Base-by-base conservation (phyloP, 2,329 filamentous ascomycete species). In the Verticillium tricorpus region DNA sequence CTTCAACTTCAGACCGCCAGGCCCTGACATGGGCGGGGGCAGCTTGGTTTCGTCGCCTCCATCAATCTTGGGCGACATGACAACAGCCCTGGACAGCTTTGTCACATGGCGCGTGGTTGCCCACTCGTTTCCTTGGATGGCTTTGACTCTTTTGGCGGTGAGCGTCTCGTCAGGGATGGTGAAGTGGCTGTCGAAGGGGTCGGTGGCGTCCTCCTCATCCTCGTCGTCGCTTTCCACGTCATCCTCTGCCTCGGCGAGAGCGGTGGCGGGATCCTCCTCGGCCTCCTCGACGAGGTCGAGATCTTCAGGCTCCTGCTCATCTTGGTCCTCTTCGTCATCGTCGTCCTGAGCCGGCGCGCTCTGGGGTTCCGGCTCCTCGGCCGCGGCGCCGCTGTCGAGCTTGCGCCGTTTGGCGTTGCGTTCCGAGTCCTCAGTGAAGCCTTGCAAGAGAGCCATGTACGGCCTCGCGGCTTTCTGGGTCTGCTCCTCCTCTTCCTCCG, bases 101-200 rank as follows among this genome's bases (percentile, higher is more conserved):
- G 80, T 66, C 50, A 78, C 70, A 1, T 74, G 69, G 64, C 85
- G 82, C 58, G 79, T 79, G 5, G 77, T 80, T 3, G 76, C 69
- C 81, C 85, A 89, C 28, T 82, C 74, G 15, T 78, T 78, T 6
- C 78, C 74, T 63, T 84, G 75, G 31, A 84, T 74, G 0, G 80
- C 78, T 60, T 79, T 77, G 8, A 89, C 69, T n/a, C 78, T 84
- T 67, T 77, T 76, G 1, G 82, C 77, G 8, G 92, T 76, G 52
- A 83, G 75, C 6, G 82, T 80, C 57, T 90, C 85, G 56, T 93
- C 84, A 0, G 88, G 86, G 52, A 81, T 81, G 37, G 86, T 85
- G 72, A 96, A 96, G 75, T 97, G 94, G 8, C 80, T 77, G 65
- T 95, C 90, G 70, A 96, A 97, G 0, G 92, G 89, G 72, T 96